A percentile compares a stretch with the other conserved stretches of the same genome.
Evolutionary conservation across 441 rosid species (phyloP).

Genomic region (Cnidoscolus chayamansa): DNA sequence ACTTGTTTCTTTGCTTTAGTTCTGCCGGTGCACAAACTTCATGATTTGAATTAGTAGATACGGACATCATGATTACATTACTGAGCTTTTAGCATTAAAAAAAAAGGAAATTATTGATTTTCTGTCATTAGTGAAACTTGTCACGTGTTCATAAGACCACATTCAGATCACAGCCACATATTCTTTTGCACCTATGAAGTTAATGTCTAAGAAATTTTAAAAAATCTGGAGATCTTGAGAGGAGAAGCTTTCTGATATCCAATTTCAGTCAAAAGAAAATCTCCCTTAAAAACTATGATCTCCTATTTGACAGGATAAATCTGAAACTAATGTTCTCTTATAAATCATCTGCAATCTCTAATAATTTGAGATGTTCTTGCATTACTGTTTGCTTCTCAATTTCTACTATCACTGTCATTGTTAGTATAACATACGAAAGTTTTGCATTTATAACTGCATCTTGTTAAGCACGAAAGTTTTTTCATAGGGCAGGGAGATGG

Average conservation of each 20-base stretch:
- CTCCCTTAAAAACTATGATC: background rate
- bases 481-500: background rate
- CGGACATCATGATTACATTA: background rate
- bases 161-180: conserved; percentile 12
- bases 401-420: no score
- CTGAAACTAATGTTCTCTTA: background rate
- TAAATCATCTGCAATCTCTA: background rate
- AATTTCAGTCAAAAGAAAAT: conserved; percentile 2
- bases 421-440: no score
- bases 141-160: conserved; percentile 14
- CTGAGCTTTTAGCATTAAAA: background rate
- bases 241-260: background rate
- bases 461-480: no score
- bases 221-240: background rate
- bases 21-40: background rate
- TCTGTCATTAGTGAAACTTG: background rate
- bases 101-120: background rate
- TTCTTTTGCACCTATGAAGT: background rate
- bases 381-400: background rate
- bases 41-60: background rate
- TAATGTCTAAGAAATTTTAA: background rate
- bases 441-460: no score
- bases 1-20: background rate
- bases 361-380: background rate
- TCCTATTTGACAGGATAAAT: background rate